These are phyloP conservation scores for Dianthus caryophyllus DNA, from an alignment of 148 eudicot genomes.

Conservation along the genomic window DNA sequence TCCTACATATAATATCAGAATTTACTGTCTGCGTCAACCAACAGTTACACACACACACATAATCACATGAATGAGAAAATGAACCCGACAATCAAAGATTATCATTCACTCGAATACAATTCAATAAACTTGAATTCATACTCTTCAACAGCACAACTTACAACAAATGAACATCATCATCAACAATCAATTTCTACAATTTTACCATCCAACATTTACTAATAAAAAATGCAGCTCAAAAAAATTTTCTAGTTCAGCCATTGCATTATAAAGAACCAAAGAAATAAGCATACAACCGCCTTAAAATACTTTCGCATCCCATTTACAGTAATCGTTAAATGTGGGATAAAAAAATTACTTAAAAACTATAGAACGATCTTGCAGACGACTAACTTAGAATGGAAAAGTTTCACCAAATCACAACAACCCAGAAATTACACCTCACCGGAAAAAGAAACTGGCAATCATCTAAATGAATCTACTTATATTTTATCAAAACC, in stretches of 20 bases:
- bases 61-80: neutral
- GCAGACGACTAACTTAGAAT: neutral
- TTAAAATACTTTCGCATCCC: too few species aligned
- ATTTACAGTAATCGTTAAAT: too few species aligned
- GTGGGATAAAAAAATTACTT: too few species aligned
- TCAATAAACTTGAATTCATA: neutral
- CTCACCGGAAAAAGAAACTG: neutral
- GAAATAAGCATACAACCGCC: neutral
- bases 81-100: neutral
- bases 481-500: neutral
- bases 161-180: neutral
- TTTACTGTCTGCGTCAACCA: neutral
- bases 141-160: neutral
- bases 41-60: neutral
- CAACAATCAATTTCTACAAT: neutral
- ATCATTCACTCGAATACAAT: neutral
- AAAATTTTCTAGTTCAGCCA: constrained; percentile 2
- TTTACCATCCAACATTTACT: neutral
- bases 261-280: constrained; percentile 4
- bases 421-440: constrained; percentile 12
- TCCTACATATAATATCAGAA: neutral
- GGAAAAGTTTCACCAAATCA: constrained; percentile 2
- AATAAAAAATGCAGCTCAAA: neutral
- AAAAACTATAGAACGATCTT: too few species aligned
- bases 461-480: neutral